Evolutionary conservation across 805 yeast species (phyloP).

Genomic region (Starmerella stellata): DNA sequence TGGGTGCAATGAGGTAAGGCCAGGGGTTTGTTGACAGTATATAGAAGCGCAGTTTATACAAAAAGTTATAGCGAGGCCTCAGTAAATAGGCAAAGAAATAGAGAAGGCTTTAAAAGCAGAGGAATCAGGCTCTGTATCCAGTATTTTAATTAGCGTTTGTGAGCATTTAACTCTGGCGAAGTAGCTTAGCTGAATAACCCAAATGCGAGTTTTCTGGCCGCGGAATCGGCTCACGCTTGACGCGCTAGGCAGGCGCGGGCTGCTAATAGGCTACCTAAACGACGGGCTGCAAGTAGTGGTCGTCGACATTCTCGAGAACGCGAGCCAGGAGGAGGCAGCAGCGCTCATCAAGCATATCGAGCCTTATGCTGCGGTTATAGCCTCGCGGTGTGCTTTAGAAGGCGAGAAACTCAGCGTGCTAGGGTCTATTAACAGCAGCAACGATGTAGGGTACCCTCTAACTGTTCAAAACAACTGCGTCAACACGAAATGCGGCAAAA

Average conservation of each 20-base stretch:
- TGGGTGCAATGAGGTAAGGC: no score
- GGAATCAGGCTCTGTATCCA: no score
- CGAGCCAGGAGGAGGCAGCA: background rate
- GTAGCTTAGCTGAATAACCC: background rate
- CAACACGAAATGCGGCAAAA: background rate
- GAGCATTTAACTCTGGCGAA: background rate
- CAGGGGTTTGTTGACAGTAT: no score
- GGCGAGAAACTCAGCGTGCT: background rate
- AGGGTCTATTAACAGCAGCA: background rate
- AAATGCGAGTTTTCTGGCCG: slow-evolving; percentile 15
- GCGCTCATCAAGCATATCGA: background rate
- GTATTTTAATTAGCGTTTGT: no score
- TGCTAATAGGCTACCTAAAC: slow-evolving; percentile 16
- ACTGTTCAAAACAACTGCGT: background rate
- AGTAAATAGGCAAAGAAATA: no score
- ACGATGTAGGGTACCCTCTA: background rate
- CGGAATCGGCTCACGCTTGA: slow-evolving; percentile 7
- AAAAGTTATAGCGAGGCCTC: no score
- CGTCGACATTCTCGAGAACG: slow-evolving; percentile 8
- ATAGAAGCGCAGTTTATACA: no score
- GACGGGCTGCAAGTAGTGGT: slow-evolving; percentile 12
- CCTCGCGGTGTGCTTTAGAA: background rate
- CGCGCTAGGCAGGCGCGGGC: background rate
- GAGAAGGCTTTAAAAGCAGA: no score
- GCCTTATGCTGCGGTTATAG: background rate